These are phyloP conservation scores for Platismatia glauca DNA, from an alignment of 495 filamentous ascomycete genomes.

Conservation along the genomic window DNA sequence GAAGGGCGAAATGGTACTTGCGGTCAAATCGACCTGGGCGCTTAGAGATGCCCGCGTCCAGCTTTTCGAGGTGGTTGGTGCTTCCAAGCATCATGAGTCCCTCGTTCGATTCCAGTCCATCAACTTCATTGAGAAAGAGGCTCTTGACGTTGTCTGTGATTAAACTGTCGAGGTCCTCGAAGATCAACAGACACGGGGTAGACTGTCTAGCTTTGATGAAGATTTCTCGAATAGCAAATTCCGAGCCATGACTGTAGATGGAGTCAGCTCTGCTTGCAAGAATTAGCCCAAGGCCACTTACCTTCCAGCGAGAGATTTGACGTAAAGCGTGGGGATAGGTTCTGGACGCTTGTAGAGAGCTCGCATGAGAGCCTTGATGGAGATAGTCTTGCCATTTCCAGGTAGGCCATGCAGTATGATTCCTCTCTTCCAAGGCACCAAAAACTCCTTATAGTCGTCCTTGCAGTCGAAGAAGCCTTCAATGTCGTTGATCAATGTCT, in stretches of 20 bases:
- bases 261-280: slow-evolving; percentile 3
- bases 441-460: slow-evolving; percentile 34
- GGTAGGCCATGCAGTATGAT: slow-evolving; percentile 30
- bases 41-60: slow-evolving; percentile 56
- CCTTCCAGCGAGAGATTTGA: slow-evolving; percentile 39
- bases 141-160: slow-evolving; percentile 43
- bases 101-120: slow-evolving; percentile 58
- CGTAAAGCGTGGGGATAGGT: slow-evolving; percentile 46
- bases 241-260: slow-evolving; percentile 14
- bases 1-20: slow-evolving; percentile 53
- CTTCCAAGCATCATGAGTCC: slow-evolving; percentile 57
- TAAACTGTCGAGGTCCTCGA: slow-evolving; percentile 61
- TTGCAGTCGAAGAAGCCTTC: slow-evolving; percentile 38
- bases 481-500: slow-evolving; percentile 31
- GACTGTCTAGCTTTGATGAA: slow-evolving; percentile 43
- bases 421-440: slow-evolving; percentile 36
- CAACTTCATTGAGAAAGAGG: slow-evolving; percentile 66
- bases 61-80: slow-evolving; percentile 51
- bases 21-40: slow-evolving; percentile 57
- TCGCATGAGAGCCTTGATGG: slow-evolving; percentile 59
- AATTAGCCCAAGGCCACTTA: not conserved
- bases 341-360: slow-evolving; percentile 36
- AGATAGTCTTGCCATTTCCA: slow-evolving; percentile 62
- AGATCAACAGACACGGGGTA: slow-evolving; percentile 41
- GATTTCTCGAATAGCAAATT: slow-evolving; percentile 34